Evolutionary conservation across 352 stramenopile species (phyloP).

Genomic region (Peronospora belbahrii): DNA sequence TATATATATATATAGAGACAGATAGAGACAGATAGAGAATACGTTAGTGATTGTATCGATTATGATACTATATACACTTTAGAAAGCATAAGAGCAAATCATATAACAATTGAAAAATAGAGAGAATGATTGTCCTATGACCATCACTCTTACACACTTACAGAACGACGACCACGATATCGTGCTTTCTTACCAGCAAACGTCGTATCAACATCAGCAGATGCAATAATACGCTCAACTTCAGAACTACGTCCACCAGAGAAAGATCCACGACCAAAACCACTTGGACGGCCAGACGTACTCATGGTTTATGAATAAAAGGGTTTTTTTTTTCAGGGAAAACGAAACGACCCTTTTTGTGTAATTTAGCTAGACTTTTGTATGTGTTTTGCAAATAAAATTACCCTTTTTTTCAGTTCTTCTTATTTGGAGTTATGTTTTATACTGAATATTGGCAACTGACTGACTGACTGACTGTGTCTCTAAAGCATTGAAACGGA

Average conservation of each 20-base stretch:
- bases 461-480: not conserved
- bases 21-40: not conserved
- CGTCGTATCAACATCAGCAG: constrained; percentile 70
- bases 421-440: constrained; percentile 11
- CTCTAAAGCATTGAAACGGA: too few relatives aligned
- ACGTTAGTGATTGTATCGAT: too few relatives aligned
- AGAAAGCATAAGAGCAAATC: too few relatives aligned
- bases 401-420: not conserved
- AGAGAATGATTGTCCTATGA: not conserved
- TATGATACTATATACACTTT: too few relatives aligned
- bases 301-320: constrained; percentile 12
- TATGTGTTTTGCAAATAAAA: too few relatives aligned
- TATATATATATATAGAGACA: not conserved
- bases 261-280: constrained; percentile 34
- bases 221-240: constrained; percentile 75
- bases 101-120: not conserved
- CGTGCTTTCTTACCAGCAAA: constrained; percentile 71
- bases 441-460: constrained; percentile 15
- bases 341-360: too few relatives aligned
- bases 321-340: not conserved
- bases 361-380: too few relatives aligned
- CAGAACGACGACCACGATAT: constrained; percentile 62
- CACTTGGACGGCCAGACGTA: constrained; percentile 24
- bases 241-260: constrained; percentile 55
- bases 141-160: constrained; percentile 19